These are phyloP conservation scores for Dactylonectria macrodidyma DNA, from an alignment of 2,329 filamentous ascomycete genomes.

Conservation along the genomic window DNA sequence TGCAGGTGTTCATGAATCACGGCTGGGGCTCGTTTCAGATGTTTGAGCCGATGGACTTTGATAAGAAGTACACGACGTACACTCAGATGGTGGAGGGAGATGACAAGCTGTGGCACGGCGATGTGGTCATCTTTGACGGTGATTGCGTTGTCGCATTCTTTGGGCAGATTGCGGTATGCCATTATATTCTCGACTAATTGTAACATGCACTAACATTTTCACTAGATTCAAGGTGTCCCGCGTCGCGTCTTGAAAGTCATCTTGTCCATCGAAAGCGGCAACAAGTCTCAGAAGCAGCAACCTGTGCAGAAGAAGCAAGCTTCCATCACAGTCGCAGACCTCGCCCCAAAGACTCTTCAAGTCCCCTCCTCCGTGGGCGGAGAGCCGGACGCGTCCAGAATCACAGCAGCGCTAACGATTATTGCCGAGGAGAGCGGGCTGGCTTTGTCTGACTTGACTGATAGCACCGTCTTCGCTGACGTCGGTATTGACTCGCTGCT, in stretches of 20 bases:
- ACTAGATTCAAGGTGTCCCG: constrained; percentile 38
- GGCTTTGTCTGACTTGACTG: constrained; percentile 61
- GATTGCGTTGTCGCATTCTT: constrained; percentile 61
- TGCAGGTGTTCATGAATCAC: constrained; percentile 42
- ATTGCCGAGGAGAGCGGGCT: constrained; percentile 42
- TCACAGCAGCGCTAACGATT: constrained; percentile 29
- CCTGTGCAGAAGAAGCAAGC: not conserved
- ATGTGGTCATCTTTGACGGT: constrained; percentile 69
- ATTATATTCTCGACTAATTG: too few relatives aligned
- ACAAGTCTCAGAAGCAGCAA: constrained; percentile 27
- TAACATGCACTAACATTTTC: not conserved
- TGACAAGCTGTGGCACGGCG: constrained; percentile 54
- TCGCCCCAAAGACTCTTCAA: not conserved
- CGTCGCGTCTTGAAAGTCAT: constrained; percentile 41
- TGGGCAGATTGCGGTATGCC: constrained; percentile 49
- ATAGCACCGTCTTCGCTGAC: constrained; percentile 70
- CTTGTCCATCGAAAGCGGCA: constrained; percentile 35
- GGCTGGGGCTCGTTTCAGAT: constrained; percentile 40
- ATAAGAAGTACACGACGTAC: constrained; percentile 40
- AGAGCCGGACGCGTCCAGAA: not conserved
- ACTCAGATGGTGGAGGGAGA: constrained; percentile 37
- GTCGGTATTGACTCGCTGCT: constrained; percentile 75
- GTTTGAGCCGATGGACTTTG: constrained; percentile 39
- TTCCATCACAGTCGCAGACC: not conserved
- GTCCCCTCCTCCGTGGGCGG: not conserved